Evolutionary conservation across 768 basidiomycete species (phyloP), one percentile per base, ranked within the genome.

Genomic region (Amanita muscaria): DNA sequence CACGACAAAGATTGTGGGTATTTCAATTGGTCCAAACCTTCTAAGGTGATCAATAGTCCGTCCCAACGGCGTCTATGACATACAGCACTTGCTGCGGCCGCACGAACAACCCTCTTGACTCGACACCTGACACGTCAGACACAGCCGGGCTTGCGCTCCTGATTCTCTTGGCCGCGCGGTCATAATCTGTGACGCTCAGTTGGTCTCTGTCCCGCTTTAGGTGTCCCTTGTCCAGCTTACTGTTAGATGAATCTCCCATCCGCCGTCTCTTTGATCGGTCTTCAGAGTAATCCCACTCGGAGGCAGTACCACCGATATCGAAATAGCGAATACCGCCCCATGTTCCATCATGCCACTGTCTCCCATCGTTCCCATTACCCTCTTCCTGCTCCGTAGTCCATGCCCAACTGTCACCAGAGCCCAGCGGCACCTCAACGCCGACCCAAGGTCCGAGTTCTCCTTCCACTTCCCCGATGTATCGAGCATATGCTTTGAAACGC

Each of bases 361-460:
- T 68, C 18, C 42, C 42, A 24, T 44, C 42, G 4, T 36, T 18
- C n/a, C 74, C 80, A 22, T 78, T 73, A 19, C 56, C 56, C n/a
- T 51, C 53, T 12, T 46, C 52, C 14, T 49, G 53, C 16, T 44
- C 48, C 40, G 53, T 51, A 45, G 64, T 62, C 47, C 57, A 53
- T 1, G 66, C 64, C 70, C 75, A 75, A n/a, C 64, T 63, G 8
- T 74, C 76, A 32, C 68, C 71, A 18, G 59, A 42, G 5, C 60
- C 62, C 44, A 89, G 66, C 1, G 88, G 87, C 9, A 91, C 86
- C 59, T 93, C 90, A 12, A 93, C 86, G 11, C 90, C 90, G 5
- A 92, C 86, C 90, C 90, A 93, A 0, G 86, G 79, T 1, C 90
- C 90, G 4, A 57, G 52, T 59, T 90, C 86, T 29, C 89, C 90